phyloP scores from a whole-genome alignment of 495 filamentous ascomycete genomes.

The Penicillium dipodomyicola region DNA sequence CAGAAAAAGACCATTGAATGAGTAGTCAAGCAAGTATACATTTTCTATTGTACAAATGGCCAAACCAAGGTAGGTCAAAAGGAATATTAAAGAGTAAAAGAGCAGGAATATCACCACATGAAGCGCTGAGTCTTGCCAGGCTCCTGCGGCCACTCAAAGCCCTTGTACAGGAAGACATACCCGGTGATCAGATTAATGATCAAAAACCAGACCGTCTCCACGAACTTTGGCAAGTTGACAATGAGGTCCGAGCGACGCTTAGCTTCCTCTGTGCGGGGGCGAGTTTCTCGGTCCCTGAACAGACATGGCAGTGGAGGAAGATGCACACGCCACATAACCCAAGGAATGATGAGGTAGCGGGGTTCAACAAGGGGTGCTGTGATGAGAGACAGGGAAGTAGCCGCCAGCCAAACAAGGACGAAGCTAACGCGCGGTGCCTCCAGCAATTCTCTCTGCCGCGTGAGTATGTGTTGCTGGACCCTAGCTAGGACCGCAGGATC shows the following conservation, averaged over 20 bases:
- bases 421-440: slow-evolving; percentile 49
- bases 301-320: slow-evolving; percentile 53
- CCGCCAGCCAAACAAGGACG: slow-evolving; percentile 64
- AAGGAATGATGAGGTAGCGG: slow-evolving; percentile 90
- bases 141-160: slow-evolving; percentile 81
- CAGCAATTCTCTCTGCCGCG: slow-evolving; percentile 35
- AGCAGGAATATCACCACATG: slow-evolving; percentile 66
- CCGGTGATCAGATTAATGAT: slow-evolving; percentile 69
- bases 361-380: slow-evolving; percentile 92
- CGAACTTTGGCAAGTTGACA: slow-evolving; percentile 47
- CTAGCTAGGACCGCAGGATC: slow-evolving; percentile 33
- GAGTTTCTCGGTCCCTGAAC: slow-evolving; percentile 26
- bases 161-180: slow-evolving; percentile 75
- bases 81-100: neutral
- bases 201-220: slow-evolving; percentile 80
- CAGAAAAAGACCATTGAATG: neutral
- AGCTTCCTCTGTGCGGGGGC: slow-evolving; percentile 24
- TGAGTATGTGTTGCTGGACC: slow-evolving; percentile 34
- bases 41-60: neutral
- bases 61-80: neutral
- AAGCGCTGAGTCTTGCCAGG: slow-evolving; percentile 81
- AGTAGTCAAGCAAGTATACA: neutral
- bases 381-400: slow-evolving; percentile 72
- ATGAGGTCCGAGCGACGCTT: slow-evolving; percentile 30
- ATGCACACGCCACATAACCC: slow-evolving; percentile 89